phyloP scores from a whole-genome alignment of 352 stramenopile genomes.

The Halophytophthora batemanensis region DNA sequence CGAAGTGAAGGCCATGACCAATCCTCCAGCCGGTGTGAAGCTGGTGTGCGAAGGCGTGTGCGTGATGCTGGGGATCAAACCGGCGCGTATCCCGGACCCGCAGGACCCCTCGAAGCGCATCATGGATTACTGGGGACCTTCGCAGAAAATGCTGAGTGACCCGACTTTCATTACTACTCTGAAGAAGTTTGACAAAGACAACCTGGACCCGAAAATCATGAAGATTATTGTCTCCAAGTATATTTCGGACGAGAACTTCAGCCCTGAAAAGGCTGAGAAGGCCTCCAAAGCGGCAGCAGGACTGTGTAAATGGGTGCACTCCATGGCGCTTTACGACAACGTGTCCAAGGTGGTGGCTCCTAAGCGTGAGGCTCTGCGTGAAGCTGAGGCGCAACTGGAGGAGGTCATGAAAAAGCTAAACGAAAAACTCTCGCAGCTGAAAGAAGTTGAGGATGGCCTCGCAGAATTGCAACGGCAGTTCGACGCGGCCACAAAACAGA shows the following conservation, averaged over 20 bases:
- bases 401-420: conserved; percentile 90
- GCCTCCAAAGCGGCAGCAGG: conserved; percentile 91
- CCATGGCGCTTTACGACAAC: conserved; percentile 93
- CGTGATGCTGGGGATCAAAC: conserved; percentile 94
- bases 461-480: conserved; percentile 86
- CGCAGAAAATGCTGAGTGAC: conserved; percentile 92
- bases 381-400: conserved; percentile 82
- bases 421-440: conserved; percentile 88
- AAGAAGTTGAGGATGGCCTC: conserved; percentile 90
- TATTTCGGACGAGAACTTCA: conserved; percentile 91
- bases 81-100: conserved; percentile 89
- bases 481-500: conserved; percentile 87
- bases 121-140: conserved; percentile 94
- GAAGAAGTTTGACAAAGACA: conserved; percentile 91
- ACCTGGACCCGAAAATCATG: conserved; percentile 86
- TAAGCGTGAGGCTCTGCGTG: conserved; percentile 86
- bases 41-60: conserved; percentile 93
- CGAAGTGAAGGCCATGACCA: conserved; percentile 92
- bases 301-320: conserved; percentile 92
- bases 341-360: conserved; percentile 92
- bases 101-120: conserved; percentile 91
- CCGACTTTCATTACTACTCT: conserved; percentile 90
- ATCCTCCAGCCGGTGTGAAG: conserved; percentile 91
- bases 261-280: conserved; percentile 89
- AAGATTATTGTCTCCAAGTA: conserved; percentile 89